Conservation (phyloP, 2,329 filamentous ascomycete genomes). For the Ophioceras dolichostomum region DNA sequence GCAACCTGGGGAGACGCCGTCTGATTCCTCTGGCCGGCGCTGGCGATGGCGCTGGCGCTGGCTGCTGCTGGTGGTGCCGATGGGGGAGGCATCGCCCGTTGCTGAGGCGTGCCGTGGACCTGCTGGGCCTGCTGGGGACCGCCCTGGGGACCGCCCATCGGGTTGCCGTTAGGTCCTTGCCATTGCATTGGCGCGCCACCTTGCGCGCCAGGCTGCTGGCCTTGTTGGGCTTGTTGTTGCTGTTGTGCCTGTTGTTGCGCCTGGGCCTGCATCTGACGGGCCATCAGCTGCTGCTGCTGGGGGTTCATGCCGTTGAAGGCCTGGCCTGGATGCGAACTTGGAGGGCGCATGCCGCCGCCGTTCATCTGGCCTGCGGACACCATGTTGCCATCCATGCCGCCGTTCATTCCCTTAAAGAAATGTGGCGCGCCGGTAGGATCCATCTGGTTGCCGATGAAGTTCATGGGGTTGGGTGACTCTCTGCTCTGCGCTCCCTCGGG, state of each 20-base stretch:
- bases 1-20: constrained; percentile 51
- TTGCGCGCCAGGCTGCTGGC: constrained; percentile 14
- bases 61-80: constrained; percentile 54
- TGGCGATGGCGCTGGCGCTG: constrained; percentile 22
- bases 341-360: constrained; percentile 47
- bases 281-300: constrained; percentile 42
- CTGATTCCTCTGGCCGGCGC: constrained; percentile 38
- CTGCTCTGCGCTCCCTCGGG: constrained; percentile 56
- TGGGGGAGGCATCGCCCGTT: constrained; percentile 56
- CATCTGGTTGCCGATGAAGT: constrained; percentile 52
- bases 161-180: constrained; percentile 29
- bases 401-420: constrained; percentile 43
- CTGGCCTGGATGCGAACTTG: constrained; percentile 52
- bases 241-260: constrained; percentile 17
- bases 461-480: constrained; percentile 49
- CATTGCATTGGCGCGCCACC: constrained; percentile 34
- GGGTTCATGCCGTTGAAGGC: constrained; percentile 47
- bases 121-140: constrained; percentile 35
- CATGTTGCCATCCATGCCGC: constrained; percentile 41
- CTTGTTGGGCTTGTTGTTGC: constrained; percentile 20
- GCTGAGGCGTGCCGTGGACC: constrained; percentile 59
- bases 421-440: constrained; percentile 48
- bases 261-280: constrained; percentile 23
- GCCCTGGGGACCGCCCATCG: constrained; percentile 21
- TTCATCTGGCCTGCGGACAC: constrained; percentile 43